phyloP scores from a whole-genome alignment of 352 stramenopile genomes.

The Phytopythium chamaehyphon region DNA sequence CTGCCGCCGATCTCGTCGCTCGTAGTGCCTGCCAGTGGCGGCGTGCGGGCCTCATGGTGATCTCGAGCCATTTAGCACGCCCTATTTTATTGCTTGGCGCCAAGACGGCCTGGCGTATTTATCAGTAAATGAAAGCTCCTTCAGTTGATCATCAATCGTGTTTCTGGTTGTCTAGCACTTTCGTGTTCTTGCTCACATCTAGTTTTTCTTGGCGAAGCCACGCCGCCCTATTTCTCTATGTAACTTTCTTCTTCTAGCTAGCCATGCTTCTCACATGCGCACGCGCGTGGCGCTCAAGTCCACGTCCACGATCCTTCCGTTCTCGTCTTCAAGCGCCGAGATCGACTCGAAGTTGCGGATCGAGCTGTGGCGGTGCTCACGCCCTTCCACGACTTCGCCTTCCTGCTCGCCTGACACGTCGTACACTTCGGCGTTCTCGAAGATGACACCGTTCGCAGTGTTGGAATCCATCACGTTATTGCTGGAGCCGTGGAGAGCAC shows the following conservation, averaged over 20 bases:
- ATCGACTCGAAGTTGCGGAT: constrained; percentile 46
- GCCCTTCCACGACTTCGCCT: neutral
- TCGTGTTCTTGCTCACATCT: neutral
- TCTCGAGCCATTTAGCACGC: neutral
- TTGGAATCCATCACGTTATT: neutral
- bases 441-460: constrained; percentile 15
- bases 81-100: neutral
- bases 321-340: constrained; percentile 24
- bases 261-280: constrained; percentile 21
- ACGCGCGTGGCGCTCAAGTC: constrained; percentile 31
- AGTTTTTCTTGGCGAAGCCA: neutral
- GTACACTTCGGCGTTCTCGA: constrained; percentile 18
- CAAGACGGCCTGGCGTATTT: neutral
- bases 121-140: neutral
- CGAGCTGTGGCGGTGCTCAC: constrained; percentile 11
- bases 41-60: neutral
- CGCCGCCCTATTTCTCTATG: constrained; percentile 1
- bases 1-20: constrained; percentile 60
- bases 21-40: constrained; percentile 10
- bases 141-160: neutral
- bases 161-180: neutral
- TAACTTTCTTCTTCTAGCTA: neutral
- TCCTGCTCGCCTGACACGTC: constrained; percentile 7
- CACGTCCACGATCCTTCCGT: constrained; percentile 12
- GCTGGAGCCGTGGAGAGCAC: constrained; percentile 2